phyloP scores from a whole-genome alignment of 2,329 filamentous ascomycete species.

The Penicillium hesseltinei region DNA sequence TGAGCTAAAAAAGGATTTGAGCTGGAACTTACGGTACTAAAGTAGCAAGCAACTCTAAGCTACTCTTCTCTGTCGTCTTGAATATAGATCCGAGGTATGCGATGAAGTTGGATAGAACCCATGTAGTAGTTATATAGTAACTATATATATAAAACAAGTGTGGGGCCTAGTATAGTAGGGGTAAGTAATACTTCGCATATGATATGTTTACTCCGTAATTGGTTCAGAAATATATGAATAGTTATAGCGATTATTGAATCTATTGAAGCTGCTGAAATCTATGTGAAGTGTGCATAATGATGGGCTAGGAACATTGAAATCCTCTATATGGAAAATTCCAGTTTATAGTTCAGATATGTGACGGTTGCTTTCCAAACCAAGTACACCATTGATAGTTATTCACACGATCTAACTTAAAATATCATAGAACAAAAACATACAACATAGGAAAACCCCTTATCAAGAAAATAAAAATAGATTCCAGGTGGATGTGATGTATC shows the following conservation, averaged over 20 bases:
- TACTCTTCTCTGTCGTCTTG: too few relatives aligned
- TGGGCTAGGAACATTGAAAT: neutral
- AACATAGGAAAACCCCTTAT: neutral
- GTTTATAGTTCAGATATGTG: neutral
- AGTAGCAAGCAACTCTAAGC: too few relatives aligned
- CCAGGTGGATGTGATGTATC: constrained; percentile 1
- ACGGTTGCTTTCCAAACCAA: neutral
- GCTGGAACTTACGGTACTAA: too few relatives aligned
- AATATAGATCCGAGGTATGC: too few relatives aligned
- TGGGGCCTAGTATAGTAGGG: too few relatives aligned
- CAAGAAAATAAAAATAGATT: neutral
- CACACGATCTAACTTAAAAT: neutral
- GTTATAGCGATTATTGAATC: neutral
- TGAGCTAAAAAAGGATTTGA: too few relatives aligned
- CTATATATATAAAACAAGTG: too few relatives aligned
- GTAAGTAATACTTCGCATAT: neutral
- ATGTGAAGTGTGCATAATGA: neutral
- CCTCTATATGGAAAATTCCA: neutral
- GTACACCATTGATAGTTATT: neutral
- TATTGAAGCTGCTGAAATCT: neutral
- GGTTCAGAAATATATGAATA: neutral
- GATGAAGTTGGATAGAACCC: too few relatives aligned
- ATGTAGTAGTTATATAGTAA: too few relatives aligned
- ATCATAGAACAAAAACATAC: neutral
- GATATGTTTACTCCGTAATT: neutral